phyloP scores from a whole-genome alignment of 768 basidiomycete genomes.

The Cyathus striatus region DNA sequence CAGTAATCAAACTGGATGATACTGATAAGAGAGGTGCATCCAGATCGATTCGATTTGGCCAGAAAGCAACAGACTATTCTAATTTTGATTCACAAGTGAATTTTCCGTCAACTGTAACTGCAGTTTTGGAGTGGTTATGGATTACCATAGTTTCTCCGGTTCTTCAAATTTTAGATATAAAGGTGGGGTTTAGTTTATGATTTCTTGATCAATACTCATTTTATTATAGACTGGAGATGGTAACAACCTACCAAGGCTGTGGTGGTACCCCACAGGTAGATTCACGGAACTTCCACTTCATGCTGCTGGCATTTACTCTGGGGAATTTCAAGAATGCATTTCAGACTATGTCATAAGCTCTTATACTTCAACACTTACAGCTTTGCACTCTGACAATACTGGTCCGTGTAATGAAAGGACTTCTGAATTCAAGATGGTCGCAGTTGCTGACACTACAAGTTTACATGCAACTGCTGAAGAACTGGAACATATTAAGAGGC shows the following conservation, averaged over 20 bases:
- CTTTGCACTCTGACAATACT: neutral
- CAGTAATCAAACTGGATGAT: too few species aligned
- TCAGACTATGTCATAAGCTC: neutral
- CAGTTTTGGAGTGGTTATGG: neutral
- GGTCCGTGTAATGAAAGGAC: too few species aligned
- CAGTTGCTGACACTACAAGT: too few species aligned
- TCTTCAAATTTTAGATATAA: neutral
- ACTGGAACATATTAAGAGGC: too few species aligned
- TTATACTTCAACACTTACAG: neutral
- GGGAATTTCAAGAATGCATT: neutral
- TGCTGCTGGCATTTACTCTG: neutral
- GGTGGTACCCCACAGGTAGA: neutral
- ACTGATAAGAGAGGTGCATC: neutral
- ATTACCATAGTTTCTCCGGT: neutral
- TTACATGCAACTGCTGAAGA: too few species aligned
- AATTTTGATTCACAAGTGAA: neutral
- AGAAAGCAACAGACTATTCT: neutral
- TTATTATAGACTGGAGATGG: neutral
- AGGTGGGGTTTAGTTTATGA: neutral
- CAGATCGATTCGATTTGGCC: neutral
- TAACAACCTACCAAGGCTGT: neutral
- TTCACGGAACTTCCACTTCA: neutral
- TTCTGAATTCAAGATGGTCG: too few species aligned
- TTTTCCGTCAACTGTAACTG: neutral
- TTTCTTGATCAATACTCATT: neutral